A percentile compares a stretch with the other conserved stretches of the same genome.
These are phyloP conservation scores for Mesotaenium endlicherianum DNA, from an alignment of 139 green algal species.

Conservation along the genomic window DNA sequence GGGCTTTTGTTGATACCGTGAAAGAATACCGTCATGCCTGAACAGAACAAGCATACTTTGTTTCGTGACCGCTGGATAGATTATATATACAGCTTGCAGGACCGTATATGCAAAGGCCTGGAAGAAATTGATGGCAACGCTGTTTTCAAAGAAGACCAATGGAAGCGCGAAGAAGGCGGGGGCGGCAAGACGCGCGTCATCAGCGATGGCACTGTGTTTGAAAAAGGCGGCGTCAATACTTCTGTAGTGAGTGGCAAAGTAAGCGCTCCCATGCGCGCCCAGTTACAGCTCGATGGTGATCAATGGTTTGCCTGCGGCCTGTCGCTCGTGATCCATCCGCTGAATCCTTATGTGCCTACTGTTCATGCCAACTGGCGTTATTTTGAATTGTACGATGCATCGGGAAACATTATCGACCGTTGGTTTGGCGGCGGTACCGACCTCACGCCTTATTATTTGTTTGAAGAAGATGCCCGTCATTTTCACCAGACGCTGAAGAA, in stretches of 20 bases:
- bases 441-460: slow-evolving; percentile 92
- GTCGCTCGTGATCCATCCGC: slow-evolving; percentile 89
- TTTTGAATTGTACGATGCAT: slow-evolving; percentile 96
- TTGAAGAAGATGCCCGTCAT: slow-evolving; percentile 92
- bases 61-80: no score
- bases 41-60: no score
- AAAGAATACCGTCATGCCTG: no score
- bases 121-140: slow-evolving; percentile 81
- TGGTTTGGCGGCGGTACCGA: slow-evolving; percentile 99
- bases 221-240: slow-evolving; percentile 92
- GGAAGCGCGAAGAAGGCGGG: slow-evolving; percentile 79
- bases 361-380: slow-evolving; percentile 99
- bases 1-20: neutral
- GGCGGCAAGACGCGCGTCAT: slow-evolving; percentile 93
- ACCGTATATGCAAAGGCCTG: slow-evolving; percentile 85
- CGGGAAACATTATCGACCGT: slow-evolving; percentile 74
- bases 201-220: slow-evolving; percentile 65
- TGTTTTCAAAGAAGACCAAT: slow-evolving; percentile 90
- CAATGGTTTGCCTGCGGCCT: slow-evolving; percentile 97
- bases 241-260: slow-evolving; percentile 96
- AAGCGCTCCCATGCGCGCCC: slow-evolving; percentile 70
- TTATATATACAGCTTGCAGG: slow-evolving; percentile 78
- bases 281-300: slow-evolving; percentile 67
- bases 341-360: slow-evolving; percentile 91
- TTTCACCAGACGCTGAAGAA: slow-evolving; percentile 90